phyloP scores from a whole-genome alignment of 2,329 filamentous ascomycete genomes.

The Rhynchosporium graminicola region DNA sequence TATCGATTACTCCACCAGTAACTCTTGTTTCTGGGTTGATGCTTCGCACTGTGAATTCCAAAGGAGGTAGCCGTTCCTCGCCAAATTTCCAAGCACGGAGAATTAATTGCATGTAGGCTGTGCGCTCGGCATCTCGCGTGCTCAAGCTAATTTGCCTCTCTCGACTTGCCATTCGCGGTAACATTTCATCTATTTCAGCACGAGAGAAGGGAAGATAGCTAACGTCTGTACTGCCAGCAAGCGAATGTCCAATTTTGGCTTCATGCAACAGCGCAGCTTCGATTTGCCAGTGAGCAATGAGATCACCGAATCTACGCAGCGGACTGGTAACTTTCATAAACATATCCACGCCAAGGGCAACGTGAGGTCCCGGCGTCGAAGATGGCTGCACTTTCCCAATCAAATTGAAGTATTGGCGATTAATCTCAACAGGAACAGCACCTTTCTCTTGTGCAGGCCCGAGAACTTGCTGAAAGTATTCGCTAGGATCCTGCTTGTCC shows the following conservation, averaged over 20 bases:
- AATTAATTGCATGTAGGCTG: slow-evolving; percentile 62
- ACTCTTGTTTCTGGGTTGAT: slow-evolving; percentile 10
- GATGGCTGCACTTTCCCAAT: slow-evolving; percentile 55
- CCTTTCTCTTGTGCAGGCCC: slow-evolving; percentile 30
- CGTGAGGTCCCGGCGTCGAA: slow-evolving; percentile 55
- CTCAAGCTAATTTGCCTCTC: slow-evolving; percentile 33
- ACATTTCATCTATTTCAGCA: slow-evolving; percentile 32
- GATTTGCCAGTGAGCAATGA: slow-evolving; percentile 68
- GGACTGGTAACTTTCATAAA: slow-evolving; percentile 67
- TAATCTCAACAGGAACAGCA: slow-evolving; percentile 17
- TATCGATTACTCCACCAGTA: slow-evolving; percentile 17
- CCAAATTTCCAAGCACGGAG: slow-evolving; percentile 58
- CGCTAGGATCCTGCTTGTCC: slow-evolving; percentile 30
- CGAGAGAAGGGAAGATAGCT: slow-evolving; percentile 39
- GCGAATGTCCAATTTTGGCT: slow-evolving; percentile 40
- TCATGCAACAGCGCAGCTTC: slow-evolving; percentile 57
- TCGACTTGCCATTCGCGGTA: slow-evolving; percentile 35
- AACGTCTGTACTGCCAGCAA: slow-evolving; percentile 40
- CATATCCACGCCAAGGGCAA: slow-evolving; percentile 58
- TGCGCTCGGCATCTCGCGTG: slow-evolving; percentile 40
- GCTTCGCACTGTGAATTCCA: slow-evolving; percentile 39
- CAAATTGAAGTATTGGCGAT: slow-evolving; percentile 39
- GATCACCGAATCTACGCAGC: slow-evolving; percentile 63
- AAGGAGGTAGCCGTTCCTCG: slow-evolving; percentile 51
- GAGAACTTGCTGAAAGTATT: slow-evolving; percentile 32